Evolutionary conservation across 805 yeast genomes (phyloP), one percentile per base, ranked within the genome.

Genomic region (Yamadazyma nakazawae): DNA sequence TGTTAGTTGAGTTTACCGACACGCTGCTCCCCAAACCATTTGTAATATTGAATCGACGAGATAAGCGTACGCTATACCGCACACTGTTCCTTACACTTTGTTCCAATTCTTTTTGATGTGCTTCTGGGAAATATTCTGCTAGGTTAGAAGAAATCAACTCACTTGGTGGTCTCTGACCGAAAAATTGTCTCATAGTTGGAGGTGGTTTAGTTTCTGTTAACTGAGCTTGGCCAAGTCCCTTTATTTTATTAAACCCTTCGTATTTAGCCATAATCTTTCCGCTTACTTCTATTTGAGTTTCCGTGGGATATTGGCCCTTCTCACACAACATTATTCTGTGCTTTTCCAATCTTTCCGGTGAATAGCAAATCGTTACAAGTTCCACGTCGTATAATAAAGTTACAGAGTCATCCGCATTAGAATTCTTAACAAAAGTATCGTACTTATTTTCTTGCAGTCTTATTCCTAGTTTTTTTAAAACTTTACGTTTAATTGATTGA

Each of bases 161-260:
- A 49, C 94, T 84, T 0, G 98, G 91, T 6, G 99, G 99, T 58
- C 99, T 75, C 63, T 88, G 96, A 19, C 95, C 95, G 63, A 84
- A 84, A 49, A 87, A 76, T 46, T 70, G 74, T 47, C 79, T 71
- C 55, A 76, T 50, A 2, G 62, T 57, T 36, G 54, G 56, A 4
- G 43, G 37, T 37, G 24, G 42, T 40, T 17, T 40, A 18, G n/a
- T 17, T 17, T 59, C 67, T 8, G 64, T 57, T 8, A 58, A 50
- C 45, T 58, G 66, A 43, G 51, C 57, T 41, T 60, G 61, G 37
- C 55, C 55, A 14, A 55, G 43, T 34, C 54, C 51, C n/a, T 57
- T 58, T 12, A 58, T 57, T 37, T 60, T 64, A 46, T 47, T 46
- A 30, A 62, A 52, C 47, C 60, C 58, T 19, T 57, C 62, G 49